phyloP scores from a whole-genome alignment of 495 filamentous ascomycete genomes.

The Podospora pseudopauciseta region DNA sequence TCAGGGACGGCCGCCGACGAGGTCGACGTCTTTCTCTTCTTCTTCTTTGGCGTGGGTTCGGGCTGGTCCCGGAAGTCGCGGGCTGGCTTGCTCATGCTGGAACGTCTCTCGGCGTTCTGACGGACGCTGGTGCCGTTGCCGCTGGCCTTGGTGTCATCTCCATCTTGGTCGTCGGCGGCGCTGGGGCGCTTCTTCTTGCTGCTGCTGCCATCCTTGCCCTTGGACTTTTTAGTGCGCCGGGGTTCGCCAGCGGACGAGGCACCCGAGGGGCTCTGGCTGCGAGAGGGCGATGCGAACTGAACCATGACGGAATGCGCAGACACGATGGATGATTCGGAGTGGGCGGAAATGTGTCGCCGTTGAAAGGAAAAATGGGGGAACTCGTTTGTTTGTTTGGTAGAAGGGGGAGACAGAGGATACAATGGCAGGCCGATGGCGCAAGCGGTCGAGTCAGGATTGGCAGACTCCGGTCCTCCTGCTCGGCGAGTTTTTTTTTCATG shows the following conservation, averaged over 20 bases:
- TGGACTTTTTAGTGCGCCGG: slow-evolving; percentile 10
- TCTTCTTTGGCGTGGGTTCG: slow-evolving; percentile 40
- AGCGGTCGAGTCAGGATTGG: slow-evolving; percentile 4
- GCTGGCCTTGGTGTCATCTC: slow-evolving; percentile 22
- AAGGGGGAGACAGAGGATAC: not conserved
- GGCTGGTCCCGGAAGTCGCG: slow-evolving; percentile 72
- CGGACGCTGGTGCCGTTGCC: slow-evolving; percentile 11
- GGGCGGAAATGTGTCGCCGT: not conserved
- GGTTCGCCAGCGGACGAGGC: slow-evolving; percentile 17
- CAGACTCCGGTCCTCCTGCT: slow-evolving; percentile 11
- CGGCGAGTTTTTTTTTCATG: slow-evolving; percentile 16
- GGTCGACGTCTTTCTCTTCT: slow-evolving; percentile 36
- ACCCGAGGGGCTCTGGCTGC: slow-evolving; percentile 27
- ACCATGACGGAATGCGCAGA: slow-evolving; percentile 16
- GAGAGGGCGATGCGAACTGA: slow-evolving; percentile 17
- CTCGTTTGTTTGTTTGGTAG: not conserved
- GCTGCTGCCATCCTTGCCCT: slow-evolving; percentile 15
- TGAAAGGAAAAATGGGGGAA: not conserved
- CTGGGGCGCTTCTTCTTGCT: slow-evolving; percentile 23
- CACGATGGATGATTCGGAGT: not conserved
- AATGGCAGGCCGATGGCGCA: slow-evolving; percentile 10
- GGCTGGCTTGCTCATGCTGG: slow-evolving; percentile 62
- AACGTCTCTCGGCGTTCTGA: slow-evolving; percentile 36
- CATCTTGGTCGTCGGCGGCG: slow-evolving; percentile 12
- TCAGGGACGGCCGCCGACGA: not conserved